Evolutionary conservation across 257 asterid genomes (phyloP).

Genomic region (Solanum bulbocastanum): DNA sequence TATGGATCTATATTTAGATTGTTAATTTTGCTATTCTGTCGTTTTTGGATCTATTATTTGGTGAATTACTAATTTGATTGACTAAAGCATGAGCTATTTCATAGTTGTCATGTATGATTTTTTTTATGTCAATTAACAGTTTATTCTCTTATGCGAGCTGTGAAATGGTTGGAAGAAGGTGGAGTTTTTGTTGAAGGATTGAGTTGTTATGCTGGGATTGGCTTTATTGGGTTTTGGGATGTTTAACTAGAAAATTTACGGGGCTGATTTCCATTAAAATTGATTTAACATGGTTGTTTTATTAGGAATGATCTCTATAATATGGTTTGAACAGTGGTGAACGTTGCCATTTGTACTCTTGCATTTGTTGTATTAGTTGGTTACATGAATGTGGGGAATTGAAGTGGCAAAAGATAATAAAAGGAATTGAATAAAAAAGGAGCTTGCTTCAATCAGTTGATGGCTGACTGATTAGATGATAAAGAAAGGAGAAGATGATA

Average conservation of each 20-base stretch:
- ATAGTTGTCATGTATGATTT: neutral
- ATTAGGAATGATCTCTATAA: neutral
- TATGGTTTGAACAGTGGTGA: neutral
- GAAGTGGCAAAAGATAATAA: neutral
- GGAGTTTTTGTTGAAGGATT: neutral
- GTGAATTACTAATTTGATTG: neutral
- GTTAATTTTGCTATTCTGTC: neutral
- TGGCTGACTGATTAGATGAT: neutral
- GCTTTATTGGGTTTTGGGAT: neutral
- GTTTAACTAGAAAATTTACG: neutral
- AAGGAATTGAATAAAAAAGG: neutral
- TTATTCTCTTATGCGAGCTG: neutral
- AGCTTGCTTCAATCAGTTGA: neutral
- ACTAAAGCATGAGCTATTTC: neutral
- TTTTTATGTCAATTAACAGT: neutral
- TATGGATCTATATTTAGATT: neutral
- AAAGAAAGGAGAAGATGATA: neutral
- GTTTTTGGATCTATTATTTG: neutral
- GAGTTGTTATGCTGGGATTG: neutral
- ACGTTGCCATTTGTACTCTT: neutral
- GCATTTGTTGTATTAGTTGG: neutral
- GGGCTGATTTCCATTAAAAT: neutral
- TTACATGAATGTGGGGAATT: neutral
- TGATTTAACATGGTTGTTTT: neutral
- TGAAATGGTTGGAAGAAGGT: neutral